Conservation (phyloP, 2,329 filamentous ascomycete species). For the Plectosphaerella plurivora region DNA sequence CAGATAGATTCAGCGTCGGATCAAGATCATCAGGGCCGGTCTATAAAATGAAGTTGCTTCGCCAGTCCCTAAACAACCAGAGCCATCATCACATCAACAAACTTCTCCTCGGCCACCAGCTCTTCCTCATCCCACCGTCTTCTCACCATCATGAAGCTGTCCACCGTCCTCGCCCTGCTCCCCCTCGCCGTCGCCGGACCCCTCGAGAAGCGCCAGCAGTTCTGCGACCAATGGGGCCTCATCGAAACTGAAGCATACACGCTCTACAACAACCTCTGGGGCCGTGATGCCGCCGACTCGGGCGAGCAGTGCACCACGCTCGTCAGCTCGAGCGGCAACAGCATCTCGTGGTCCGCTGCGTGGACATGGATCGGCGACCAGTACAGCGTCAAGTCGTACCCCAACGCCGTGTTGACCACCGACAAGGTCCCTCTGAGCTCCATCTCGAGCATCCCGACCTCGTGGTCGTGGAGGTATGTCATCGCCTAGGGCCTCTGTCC, state of each 20-base stretch:
- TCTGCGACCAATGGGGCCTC: conserved; percentile 28
- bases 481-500: too few species aligned
- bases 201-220: conserved; percentile 10
- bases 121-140: neutral
- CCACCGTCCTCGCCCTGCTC: neutral
- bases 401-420: conserved; percentile 27
- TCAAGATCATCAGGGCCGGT: too few species aligned
- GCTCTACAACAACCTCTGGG: conserved; percentile 38
- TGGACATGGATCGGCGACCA: conserved; percentile 34
- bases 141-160: neutral
- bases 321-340: conserved; percentile 24
- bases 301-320: conserved; percentile 36
- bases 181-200: neutral
- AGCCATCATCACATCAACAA: too few species aligned
- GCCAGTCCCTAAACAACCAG: too few species aligned
- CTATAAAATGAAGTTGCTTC: too few species aligned
- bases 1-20: too few species aligned
- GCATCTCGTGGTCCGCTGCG: conserved; percentile 31
- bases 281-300: conserved; percentile 20
- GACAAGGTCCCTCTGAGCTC: conserved; percentile 21
- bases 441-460: conserved; percentile 26
- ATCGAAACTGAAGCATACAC: conserved; percentile 23
- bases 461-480: conserved; percentile 24
- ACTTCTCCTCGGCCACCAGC: too few species aligned
- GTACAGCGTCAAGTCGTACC: conserved; percentile 36